Percentiles rank a stretch among this genome's conserved stretches.
Conservation (phyloP, 2,329 filamentous ascomycete genomes). For the Curvularia sp. region DNA sequence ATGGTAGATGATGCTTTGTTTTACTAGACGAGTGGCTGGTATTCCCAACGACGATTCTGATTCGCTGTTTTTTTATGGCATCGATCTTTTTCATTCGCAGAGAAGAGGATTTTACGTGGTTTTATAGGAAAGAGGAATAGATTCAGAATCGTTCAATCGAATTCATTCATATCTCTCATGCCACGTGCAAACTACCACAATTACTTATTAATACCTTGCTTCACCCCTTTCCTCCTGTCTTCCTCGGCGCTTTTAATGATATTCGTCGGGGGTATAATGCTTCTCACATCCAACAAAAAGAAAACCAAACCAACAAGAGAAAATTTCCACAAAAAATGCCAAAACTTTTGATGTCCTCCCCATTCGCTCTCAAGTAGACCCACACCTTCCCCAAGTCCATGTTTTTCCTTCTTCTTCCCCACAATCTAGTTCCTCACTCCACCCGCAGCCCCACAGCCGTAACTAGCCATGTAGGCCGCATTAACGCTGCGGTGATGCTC, state of each 20-base stretch:
- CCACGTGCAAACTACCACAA: not conserved
- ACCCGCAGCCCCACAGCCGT: slow-evolving; percentile 23
- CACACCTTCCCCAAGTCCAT: not conserved
- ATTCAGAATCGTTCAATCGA: not conserved
- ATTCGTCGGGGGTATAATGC: slow-evolving; percentile 4
- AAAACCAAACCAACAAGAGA: not conserved
- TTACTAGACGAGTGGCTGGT: not conserved
- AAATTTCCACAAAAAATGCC: not conserved
- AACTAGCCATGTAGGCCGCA: slow-evolving; percentile 36
- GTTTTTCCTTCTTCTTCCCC: not conserved
- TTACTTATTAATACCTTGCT: not conserved
- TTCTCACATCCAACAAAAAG: not conserved
- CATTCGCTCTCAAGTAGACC: not conserved
- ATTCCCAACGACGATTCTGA: not conserved
- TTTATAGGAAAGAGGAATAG: not conserved
- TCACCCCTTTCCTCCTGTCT: not conserved
- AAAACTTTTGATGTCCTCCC: not conserved
- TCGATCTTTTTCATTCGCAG: not conserved
- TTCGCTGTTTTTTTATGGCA: not conserved
- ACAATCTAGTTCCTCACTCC: not conserved
- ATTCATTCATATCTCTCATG: not conserved
- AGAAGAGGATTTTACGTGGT: not conserved
- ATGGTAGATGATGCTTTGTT: not conserved
- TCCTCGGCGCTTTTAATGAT: not conserved
- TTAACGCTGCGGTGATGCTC: slow-evolving; percentile 45